A percentile compares a stretch with the other conserved stretches of the same genome.
Conservation (phyloP, 768 basidiomycete species). For the Phanerodontia chrysosporium region DNA sequence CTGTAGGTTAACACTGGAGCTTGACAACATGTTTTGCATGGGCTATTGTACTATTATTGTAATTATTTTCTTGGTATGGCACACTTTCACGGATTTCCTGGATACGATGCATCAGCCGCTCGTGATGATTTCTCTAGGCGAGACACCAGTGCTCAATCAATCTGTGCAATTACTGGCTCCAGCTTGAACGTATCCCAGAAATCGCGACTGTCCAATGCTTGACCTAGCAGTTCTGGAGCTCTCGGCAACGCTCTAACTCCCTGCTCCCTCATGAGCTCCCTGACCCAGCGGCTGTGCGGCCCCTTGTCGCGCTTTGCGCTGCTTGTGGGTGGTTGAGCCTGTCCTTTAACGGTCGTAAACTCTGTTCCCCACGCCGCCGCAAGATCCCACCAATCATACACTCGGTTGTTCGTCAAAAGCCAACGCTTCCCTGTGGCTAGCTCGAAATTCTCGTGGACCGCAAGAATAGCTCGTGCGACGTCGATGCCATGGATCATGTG, state of each 20-base stretch:
- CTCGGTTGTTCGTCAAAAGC: constrained; percentile 50
- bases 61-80: neutral
- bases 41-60: neutral
- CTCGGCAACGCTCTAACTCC: constrained; percentile 51
- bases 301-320: constrained; percentile 19
- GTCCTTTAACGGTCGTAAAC: constrained; percentile 12
- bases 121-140: too few species aligned
- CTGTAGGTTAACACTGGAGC: neutral
- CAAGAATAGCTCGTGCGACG: constrained; percentile 54
- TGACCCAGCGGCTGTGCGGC: constrained; percentile 49
- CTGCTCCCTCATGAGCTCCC: constrained; percentile 52
- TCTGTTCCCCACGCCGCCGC: constrained; percentile 48
- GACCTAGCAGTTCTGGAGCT: constrained; percentile 40
- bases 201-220: constrained; percentile 55
- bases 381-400: constrained; percentile 70
- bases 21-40: too few species aligned
- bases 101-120: too few species aligned
- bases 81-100: neutral
- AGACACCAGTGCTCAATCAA: constrained; percentile 10
- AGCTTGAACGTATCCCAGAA: constrained; percentile 52
- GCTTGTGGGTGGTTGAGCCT: neutral
- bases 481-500: constrained; percentile 63
- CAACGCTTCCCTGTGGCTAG: constrained; percentile 49
- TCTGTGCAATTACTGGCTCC: constrained; percentile 36
- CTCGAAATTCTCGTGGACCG: constrained; percentile 43